Evolutionary conservation across 768 basidiomycete genomes (phyloP).

Genomic region (Lactarius hatsudake): DNA sequence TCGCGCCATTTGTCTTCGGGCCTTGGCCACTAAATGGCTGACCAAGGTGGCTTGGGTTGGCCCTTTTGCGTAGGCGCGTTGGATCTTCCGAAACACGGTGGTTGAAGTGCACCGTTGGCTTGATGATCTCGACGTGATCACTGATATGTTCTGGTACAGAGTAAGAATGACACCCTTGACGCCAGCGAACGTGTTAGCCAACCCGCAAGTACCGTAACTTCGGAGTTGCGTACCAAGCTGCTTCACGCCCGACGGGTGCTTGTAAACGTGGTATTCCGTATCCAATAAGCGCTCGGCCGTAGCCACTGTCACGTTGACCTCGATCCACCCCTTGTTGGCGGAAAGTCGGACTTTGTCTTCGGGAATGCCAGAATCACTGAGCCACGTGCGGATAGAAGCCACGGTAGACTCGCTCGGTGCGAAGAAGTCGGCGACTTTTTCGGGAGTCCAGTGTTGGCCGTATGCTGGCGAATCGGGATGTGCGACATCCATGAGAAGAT

Average conservation of each 20-base stretch:
- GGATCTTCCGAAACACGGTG: slow-evolving; percentile 13
- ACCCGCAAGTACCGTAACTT: too few species aligned
- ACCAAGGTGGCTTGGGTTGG: slow-evolving; percentile 16
- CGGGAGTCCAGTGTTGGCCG: slow-evolving; percentile 45
- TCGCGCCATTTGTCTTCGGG: slow-evolving; percentile 30
- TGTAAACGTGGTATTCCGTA: slow-evolving; percentile 43
- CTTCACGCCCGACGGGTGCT: slow-evolving; percentile 36
- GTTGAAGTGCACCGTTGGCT: slow-evolving; percentile 44
- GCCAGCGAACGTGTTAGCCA: too few species aligned
- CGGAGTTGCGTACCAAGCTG: slow-evolving; percentile 36
- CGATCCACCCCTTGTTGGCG: slow-evolving; percentile 40
- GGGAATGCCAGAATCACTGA: slow-evolving; percentile 38
- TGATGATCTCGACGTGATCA: slow-evolving; percentile 43
- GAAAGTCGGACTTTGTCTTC: slow-evolving; percentile 36
- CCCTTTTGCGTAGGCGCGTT: slow-evolving; percentile 15
- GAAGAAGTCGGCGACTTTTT: slow-evolving; percentile 40
- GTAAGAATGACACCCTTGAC: slow-evolving; percentile 39
- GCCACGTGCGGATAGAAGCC: slow-evolving; percentile 40
- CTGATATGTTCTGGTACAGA: slow-evolving; percentile 39
- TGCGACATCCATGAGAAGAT: slow-evolving; percentile 42
- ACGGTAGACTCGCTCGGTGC: slow-evolving; percentile 40
- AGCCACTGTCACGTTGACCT: slow-evolving; percentile 38
- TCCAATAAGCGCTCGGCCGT: slow-evolving; percentile 46
- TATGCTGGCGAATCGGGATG: slow-evolving; percentile 45
- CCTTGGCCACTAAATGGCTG: slow-evolving; percentile 26